These are phyloP conservation scores for Coriolopsis trogii DNA, from an alignment of 1,284 basidiomycete species.

Conservation along the genomic window DNA sequence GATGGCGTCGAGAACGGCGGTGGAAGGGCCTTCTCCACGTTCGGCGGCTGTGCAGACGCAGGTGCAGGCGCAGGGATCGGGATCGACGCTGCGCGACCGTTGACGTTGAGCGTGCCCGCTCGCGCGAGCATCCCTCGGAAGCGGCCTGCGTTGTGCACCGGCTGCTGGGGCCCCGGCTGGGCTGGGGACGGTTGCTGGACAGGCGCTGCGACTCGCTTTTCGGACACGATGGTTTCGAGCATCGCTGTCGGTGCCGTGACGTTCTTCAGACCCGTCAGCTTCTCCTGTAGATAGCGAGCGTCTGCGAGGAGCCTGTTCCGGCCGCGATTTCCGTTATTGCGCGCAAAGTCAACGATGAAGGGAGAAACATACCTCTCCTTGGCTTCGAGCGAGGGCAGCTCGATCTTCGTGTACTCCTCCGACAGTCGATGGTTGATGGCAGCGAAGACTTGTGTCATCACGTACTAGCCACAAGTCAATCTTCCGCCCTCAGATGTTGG, in stretches of 20 bases:
- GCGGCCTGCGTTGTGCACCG: slow-evolving; percentile 19
- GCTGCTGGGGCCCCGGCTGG: slow-evolving; percentile 14
- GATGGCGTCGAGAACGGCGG: slow-evolving; percentile 8
- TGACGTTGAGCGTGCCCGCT: slow-evolving; percentile 22
- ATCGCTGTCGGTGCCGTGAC: slow-evolving; percentile 70
- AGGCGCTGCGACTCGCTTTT: slow-evolving; percentile 66
- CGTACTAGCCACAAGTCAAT: slow-evolving; percentile 53
- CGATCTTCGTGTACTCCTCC: slow-evolving; percentile 82
- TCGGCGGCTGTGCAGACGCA: background rate
- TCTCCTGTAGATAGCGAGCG: slow-evolving; percentile 74
- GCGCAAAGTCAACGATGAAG: too few species aligned
- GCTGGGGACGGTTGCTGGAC: slow-evolving; percentile 29
- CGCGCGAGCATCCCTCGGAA: slow-evolving; percentile 35
- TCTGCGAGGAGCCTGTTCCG: slow-evolving; percentile 83
- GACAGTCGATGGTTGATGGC: slow-evolving; percentile 89
- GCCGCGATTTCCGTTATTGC: too few species aligned
- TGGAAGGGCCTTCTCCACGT: slow-evolving; percentile 25
- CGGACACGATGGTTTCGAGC: slow-evolving; percentile 81
- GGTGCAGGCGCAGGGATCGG: too few species aligned
- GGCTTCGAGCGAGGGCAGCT: slow-evolving; percentile 79
- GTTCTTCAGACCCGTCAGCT: slow-evolving; percentile 71
- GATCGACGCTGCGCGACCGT: slow-evolving; percentile 7
- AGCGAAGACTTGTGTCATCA: slow-evolving; percentile 91
- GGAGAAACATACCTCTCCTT: slow-evolving; percentile 82
- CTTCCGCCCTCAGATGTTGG: slow-evolving; percentile 1